A percentile compares a stretch with the other conserved stretches of the same genome.
Conservation (phyloP, 1,139 yeast genomes). For the Candida frijolesensis region DNA sequence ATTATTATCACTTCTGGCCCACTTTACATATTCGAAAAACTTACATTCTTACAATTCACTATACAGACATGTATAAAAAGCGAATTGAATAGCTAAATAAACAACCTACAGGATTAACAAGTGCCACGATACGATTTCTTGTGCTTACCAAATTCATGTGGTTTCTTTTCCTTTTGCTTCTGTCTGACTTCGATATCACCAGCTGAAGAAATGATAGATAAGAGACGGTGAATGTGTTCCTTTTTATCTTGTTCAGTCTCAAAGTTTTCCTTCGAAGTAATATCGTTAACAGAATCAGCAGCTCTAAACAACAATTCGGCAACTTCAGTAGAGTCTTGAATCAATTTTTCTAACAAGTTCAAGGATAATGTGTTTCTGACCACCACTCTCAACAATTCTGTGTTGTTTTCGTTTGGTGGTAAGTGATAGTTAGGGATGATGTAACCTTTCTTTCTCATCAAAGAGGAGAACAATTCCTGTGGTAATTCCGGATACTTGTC, state of each 20-base stretch:
- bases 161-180: constrained; percentile 23
- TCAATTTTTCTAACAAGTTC: constrained; percentile 71
- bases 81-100: too few relatives aligned
- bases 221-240: constrained; percentile 32
- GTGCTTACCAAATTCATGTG: constrained; percentile 34
- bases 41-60: background rate
- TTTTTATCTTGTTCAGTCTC: constrained; percentile 23
- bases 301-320: constrained; percentile 54
- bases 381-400: constrained; percentile 82
- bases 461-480: constrained; percentile 72
- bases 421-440: constrained; percentile 89
- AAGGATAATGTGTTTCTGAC: constrained; percentile 72
- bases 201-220: constrained; percentile 41
- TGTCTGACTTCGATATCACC: constrained; percentile 34
- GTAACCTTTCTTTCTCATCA: constrained; percentile 81
- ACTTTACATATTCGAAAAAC: background rate
- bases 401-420: constrained; percentile 57
- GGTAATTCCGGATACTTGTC: constrained; percentile 77
- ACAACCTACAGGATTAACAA: constrained; percentile 39
- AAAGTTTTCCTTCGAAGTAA: constrained; percentile 20
- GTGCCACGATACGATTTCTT: constrained; percentile 54
- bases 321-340: constrained; percentile 63
- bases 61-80: background rate
- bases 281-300: constrained; percentile 29
- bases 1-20: too few relatives aligned